A percentile compares a stretch with the other conserved stretches of the same genome.
Evolutionary conservation across 371 early-diverging fungal species (phyloP).

Genomic region (Rhizopus stolonifer): DNA sequence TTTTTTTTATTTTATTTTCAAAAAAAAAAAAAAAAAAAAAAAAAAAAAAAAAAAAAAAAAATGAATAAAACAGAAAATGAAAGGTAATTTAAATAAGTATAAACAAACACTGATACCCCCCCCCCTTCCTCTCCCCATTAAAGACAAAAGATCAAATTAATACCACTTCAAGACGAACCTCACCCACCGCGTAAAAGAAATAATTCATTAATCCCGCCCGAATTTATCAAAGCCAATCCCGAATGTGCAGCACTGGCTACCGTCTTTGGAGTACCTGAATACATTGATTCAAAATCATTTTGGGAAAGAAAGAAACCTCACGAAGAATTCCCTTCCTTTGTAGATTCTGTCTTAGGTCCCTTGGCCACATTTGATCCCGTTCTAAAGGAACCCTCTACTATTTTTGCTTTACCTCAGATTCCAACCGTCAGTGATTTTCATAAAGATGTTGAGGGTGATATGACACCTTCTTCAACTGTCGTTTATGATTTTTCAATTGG

Average conservation of each 20-base stretch:
- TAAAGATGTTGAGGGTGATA: too few relatives aligned
- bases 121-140: not conserved
- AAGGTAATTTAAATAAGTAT: not conserved
- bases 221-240: constrained; percentile 39
- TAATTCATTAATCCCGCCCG: constrained; percentile 41
- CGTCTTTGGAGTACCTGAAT: constrained; percentile 52
- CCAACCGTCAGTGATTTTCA: constrained; percentile 44
- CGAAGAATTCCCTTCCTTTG: constrained; percentile 14
- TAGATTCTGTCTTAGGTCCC: constrained; percentile 31
- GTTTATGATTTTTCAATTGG: constrained; percentile 9
- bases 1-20: not conserved
- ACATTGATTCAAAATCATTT: constrained; percentile 42
- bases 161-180: constrained; percentile 18
- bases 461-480: too few relatives aligned
- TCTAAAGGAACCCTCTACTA: constrained; percentile 14
- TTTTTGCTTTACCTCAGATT: constrained; percentile 34
- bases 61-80: not conserved
- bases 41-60: not conserved
- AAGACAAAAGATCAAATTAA: constrained; percentile 4
- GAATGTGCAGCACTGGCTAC: constrained; percentile 51
- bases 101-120: too few relatives aligned
- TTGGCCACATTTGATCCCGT: constrained; percentile 12
- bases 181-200: constrained; percentile 41
- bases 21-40: not conserved
- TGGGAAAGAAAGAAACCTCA: constrained; percentile 36